These are phyloP conservation scores for Corniculantispora saksenae DNA, from an alignment of 2,329 filamentous ascomycete species.

Conservation along the genomic window DNA sequence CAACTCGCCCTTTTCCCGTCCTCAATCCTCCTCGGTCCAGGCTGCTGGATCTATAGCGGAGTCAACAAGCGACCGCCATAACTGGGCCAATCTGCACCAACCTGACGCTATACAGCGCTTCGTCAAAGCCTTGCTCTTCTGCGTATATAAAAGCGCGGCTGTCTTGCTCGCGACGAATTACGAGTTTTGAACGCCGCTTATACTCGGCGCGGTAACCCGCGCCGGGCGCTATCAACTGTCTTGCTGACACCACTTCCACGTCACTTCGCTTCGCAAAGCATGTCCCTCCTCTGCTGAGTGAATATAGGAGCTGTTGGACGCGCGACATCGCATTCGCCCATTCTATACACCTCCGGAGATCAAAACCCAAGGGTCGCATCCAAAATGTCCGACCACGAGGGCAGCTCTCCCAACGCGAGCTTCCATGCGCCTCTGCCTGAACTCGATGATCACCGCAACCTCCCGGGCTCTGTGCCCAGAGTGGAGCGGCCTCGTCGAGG, in stretches of 20 bases:
- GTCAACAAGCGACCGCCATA: slow-evolving; percentile 98
- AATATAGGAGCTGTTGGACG: slow-evolving; percentile 31
- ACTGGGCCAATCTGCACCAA: slow-evolving; percentile 49
- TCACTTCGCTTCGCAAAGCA: neutral
- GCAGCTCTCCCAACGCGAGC: slow-evolving; percentile 58
- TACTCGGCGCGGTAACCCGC: slow-evolving; percentile 21
- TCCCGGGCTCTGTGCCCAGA: slow-evolving; percentile 61
- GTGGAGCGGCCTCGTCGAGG: slow-evolving; percentile 65
- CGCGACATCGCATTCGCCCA: neutral
- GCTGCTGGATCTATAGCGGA: slow-evolving; percentile 92
- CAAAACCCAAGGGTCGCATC: slow-evolving; percentile 30
- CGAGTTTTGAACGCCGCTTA: slow-evolving; percentile 24
- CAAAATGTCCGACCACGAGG: slow-evolving; percentile 70
- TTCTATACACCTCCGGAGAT: neutral
- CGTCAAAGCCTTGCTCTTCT: neutral
- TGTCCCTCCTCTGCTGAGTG: slow-evolving; percentile 32
- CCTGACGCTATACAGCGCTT: slow-evolving; percentile 8
- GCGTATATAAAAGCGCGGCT: neutral
- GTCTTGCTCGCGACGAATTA: neutral
- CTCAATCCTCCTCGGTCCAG: slow-evolving; percentile 85
- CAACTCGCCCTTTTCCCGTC: slow-evolving; percentile 71
- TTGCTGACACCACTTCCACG: neutral
- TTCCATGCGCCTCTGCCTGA: slow-evolving; percentile 76
- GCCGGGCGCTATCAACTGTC: slow-evolving; percentile 17
- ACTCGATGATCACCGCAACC: slow-evolving; percentile 83